phyloP scores from a whole-genome alignment of 352 stramenopile genomes.

The Phytopythium aichiense region DNA sequence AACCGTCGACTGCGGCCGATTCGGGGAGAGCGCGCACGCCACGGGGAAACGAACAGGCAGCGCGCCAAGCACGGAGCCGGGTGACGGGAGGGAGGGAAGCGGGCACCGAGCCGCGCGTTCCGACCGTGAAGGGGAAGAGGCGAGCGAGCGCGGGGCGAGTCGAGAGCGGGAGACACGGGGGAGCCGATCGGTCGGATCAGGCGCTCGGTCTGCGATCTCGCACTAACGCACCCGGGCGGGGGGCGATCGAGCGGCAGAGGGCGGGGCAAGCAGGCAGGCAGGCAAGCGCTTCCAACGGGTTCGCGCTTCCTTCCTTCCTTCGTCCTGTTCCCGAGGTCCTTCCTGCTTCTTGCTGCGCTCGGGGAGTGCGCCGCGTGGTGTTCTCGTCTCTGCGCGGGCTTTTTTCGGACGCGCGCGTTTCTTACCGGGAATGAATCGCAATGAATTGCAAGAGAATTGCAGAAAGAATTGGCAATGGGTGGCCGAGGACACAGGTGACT shows the following conservation, averaged over 20 bases:
- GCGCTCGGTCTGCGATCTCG: conserved; percentile 1
- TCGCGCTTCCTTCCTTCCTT: neutral
- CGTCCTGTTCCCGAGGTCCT: too few species aligned
- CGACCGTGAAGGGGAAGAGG: neutral
- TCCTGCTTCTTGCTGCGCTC: conserved; percentile 9
- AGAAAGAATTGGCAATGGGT: conserved; percentile 22
- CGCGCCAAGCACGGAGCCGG: neutral
- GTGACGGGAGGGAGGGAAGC: neutral
- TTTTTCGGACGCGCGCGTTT: conserved; percentile 12
- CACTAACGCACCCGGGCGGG: neutral
- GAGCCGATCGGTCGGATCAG: neutral
- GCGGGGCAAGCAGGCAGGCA: neutral
- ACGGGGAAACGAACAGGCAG: neutral
- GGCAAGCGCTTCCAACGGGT: neutral
- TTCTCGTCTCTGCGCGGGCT: conserved; percentile 20
- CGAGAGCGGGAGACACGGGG: neutral
- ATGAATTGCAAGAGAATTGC: conserved; percentile 41
- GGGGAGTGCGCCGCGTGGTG: conserved; percentile 6
- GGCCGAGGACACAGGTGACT: conserved; percentile 8
- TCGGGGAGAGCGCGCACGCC: neutral
- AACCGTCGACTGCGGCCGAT: neutral
- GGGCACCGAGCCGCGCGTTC: neutral
- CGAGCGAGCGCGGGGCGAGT: neutral
- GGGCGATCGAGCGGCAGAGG: neutral
- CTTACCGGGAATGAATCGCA: conserved; percentile 28